Percentiles rank a stretch among this genome's conserved stretches.
Evolutionary conservation across 1,284 basidiomycete genomes (phyloP).

Genomic region (Schizopora paradoxa): DNA sequence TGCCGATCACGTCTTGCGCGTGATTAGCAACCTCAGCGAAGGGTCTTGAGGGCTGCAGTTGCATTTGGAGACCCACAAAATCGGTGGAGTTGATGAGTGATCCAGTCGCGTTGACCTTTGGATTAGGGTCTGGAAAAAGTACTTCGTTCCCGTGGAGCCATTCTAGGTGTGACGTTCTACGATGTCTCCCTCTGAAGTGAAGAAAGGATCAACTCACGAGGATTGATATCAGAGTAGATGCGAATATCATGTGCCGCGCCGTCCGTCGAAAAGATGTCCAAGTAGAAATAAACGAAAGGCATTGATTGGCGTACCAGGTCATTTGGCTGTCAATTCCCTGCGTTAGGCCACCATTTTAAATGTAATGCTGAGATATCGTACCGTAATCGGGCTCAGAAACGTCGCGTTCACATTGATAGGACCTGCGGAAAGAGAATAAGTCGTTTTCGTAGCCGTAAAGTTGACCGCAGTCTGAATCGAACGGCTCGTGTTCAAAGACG

Average conservation of each 20-base stretch:
- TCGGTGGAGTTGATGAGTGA: constrained; percentile 22
- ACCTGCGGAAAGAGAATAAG: constrained; percentile 32
- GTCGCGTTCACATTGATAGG: constrained; percentile 32
- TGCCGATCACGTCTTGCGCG: constrained; percentile 34
- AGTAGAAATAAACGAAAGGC: constrained; percentile 35
- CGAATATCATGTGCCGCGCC: constrained; percentile 19
- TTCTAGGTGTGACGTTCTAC: constrained; percentile 18
- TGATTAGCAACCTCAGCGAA: constrained; percentile 29
- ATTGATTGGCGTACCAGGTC: constrained; percentile 33
- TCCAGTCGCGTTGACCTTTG: constrained; percentile 20
- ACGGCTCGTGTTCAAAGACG: constrained; percentile 26
- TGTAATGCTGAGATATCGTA: constrained; percentile 12
- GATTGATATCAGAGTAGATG: constrained; percentile 21
- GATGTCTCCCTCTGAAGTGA: background rate
- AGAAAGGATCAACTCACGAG: constrained; percentile 5
- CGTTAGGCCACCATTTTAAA: background rate
- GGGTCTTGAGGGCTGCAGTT: constrained; percentile 22
- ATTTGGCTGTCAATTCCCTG: constrained; percentile 14
- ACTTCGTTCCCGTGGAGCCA: constrained; percentile 32
- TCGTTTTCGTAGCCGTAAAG: constrained; percentile 34
- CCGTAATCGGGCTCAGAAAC: constrained; percentile 35
- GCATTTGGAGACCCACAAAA: constrained; percentile 26
- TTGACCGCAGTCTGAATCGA: constrained; percentile 9
- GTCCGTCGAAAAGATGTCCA: constrained; percentile 32
- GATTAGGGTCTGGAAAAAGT: constrained; percentile 29